Base-by-base conservation (phyloP, 2,329 filamentous ascomycete species). In the Aspergillus sp. region DNA sequence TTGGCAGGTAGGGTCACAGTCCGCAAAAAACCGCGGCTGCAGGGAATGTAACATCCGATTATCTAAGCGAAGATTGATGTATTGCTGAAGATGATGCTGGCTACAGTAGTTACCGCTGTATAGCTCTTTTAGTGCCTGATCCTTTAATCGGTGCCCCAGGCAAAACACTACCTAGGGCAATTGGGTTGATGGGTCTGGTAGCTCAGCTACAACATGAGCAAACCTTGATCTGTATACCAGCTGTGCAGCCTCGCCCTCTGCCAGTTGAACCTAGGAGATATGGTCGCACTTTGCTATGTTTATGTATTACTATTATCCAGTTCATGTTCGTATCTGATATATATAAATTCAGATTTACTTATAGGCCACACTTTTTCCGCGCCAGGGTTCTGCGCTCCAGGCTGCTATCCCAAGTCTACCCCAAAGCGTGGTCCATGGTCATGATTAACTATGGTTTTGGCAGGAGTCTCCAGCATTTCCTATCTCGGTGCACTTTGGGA, bases 11-110 rank as follows among this genome's bases (percentile, higher is more conserved):
- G 49, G 49, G 24, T 52, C 37, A 12, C 21, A 52, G 33, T 52
- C 49, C 15, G 49, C 49, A 14, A 52, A 52, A 23, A 52, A 44
- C 35, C 49, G 35, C n/a, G 49, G 49, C 12, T 39, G 39, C 41
- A 24, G 21, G 37, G 33, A 27, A 21, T 52, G 17, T 8, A 52
- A 35, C 19, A 35, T 41, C n/a, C 31, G 33, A 17, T 39, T 52
- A 44, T 52, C 49, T n/a, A 37, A 52, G 49, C 37, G 49, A 5
- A 52, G 23, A 23, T 44, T 52, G n/a, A 52, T 52, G 24, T 23
- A 21, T 27, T 23, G 33, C 24, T 44, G 49, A 40, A 40, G 9
- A 12, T 12, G 37, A 12, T 40, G 37, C 37, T 44, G 15, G 14
- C n/a, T 24, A 40, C 49, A 37, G 17, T 52, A 52, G 39, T 39